These are phyloP conservation scores for Chamaecyparis obtusa DNA, from an alignment of 75 land plant species.

Conservation along the genomic window DNA sequence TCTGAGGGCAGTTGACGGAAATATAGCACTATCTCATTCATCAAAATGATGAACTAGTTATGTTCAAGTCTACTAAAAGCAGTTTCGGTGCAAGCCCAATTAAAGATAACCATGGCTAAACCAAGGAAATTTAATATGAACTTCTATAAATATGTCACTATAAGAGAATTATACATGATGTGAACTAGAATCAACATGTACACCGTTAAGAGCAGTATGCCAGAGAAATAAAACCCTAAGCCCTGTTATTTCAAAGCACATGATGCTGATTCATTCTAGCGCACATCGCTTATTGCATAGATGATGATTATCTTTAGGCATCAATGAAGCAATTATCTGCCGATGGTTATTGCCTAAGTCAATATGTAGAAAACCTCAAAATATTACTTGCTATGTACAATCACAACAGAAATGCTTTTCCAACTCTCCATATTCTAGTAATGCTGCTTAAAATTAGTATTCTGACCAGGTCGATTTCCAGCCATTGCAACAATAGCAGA, in stretches of 20 bases:
- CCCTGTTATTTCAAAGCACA: neutral
- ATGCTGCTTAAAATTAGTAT: neutral
- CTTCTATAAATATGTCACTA: neutral
- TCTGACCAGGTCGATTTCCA: slow-evolving; percentile 18
- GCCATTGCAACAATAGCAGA: slow-evolving; percentile 51
- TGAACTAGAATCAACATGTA: neutral
- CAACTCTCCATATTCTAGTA: neutral
- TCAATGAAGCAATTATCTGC: neutral
- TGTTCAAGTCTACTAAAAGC: neutral
- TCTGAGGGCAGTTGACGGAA: neutral
- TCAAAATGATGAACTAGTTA: neutral
- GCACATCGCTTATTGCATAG: neutral
- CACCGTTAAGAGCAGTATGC: neutral
- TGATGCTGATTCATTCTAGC: neutral
- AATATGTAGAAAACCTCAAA: neutral
- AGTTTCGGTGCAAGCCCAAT: neutral
- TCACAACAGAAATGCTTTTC: neutral
- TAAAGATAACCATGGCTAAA: neutral
- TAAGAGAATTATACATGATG: neutral
- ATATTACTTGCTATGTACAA: neutral
- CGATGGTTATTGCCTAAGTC: neutral
- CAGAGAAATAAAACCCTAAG: neutral
- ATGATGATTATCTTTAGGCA: neutral
- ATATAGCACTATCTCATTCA: neutral
- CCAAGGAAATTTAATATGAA: neutral